Base-by-base conservation (phyloP, 2,329 filamentous ascomycete species). In the Rutstroemia sp. region DNA sequence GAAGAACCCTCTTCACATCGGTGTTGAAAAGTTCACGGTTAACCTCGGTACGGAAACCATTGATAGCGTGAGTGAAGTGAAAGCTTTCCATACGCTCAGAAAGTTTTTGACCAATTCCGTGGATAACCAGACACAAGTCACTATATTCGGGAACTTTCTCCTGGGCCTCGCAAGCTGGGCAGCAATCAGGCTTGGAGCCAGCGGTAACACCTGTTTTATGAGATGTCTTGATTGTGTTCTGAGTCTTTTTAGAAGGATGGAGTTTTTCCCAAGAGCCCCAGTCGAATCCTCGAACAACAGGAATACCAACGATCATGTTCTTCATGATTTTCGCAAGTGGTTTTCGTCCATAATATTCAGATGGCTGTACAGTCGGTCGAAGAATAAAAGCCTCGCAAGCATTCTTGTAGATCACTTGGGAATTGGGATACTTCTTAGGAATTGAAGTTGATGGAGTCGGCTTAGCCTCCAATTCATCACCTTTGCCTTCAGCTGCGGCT, bases 51-150 rank as follows among this genome's bases (percentile, higher is more conserved):
- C 94, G 84, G 64, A 99, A 94, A 0, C 86, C 82, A 67, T 96
- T 97, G 69, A 97, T 92, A 5, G 91, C 89, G 70, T 97, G 92
- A 0, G 94, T 99, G 66, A 99, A 99, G 70, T 97, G 90, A 65
- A 92, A 99, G 64, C 90, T 96, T 71, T 97, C 92, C 59, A 97
- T 89, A 12, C 92, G 80, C 69, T 99, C 91, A 0, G 92, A 95
- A 50, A 97, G 79, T 70, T 99, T 97, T 70, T 99, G 94, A 0
- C 94, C 94, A 61, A 99, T 97, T 2, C 94, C 94, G 67, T 99
- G 94, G 45, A 94, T 88, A 9, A 97, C 89, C 4, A 99, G 78
- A 1, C 97, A 82, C 7, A 99, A 76, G 67, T 99, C 94, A 0
- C 88, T 92, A 5, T 95, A 88, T 59, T 84, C 83, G 1, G 84